phyloP scores from a whole-genome alignment of 441 rosid genomes.

The Syzygium malaccense region DNA sequence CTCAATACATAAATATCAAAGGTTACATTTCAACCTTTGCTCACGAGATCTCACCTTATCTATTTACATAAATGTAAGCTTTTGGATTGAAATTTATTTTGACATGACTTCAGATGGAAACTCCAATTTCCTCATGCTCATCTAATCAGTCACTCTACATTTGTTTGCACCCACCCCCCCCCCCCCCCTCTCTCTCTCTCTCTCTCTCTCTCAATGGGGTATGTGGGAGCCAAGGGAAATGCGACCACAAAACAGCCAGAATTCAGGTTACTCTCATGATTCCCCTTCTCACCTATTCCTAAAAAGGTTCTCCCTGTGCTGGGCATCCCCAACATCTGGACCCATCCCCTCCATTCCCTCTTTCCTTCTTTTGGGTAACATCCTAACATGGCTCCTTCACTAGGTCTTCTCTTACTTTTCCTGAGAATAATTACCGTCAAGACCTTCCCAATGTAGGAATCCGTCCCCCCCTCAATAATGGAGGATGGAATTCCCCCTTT shows the following conservation, averaged over 20 bases:
- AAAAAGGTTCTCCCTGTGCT: slow-evolving; percentile 1
- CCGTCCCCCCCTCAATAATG: slow-evolving; percentile 16
- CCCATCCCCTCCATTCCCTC: slow-evolving; percentile 30
- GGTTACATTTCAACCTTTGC: too few species aligned
- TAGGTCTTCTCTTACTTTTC: slow-evolving; percentile 3
- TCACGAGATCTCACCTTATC: too few species aligned
- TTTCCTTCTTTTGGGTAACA: slow-evolving; percentile 44
- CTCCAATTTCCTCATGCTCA: neutral
- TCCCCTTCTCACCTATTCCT: neutral
- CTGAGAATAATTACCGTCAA: slow-evolving; percentile 16
- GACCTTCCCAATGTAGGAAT: slow-evolving; percentile 4
- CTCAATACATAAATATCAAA: neutral
- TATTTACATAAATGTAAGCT: neutral
- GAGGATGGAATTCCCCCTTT: neutral
- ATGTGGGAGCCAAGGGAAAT: slow-evolving; percentile 14
- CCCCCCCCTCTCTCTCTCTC: neutral
- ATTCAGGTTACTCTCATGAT: slow-evolving; percentile 1
- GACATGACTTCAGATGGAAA: neutral
- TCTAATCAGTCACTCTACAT: neutral
- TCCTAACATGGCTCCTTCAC: slow-evolving; percentile 59
- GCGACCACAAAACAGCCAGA: slow-evolving; percentile 20
- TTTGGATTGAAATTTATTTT: neutral
- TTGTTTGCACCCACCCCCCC: neutral
- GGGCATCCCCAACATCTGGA: slow-evolving; percentile 24
- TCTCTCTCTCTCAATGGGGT: neutral